Percentiles rank a stretch among this genome's conserved stretches.
Evolutionary conservation across 768 basidiomycete species (phyloP).

Genomic region (Amanita pallidorosea): DNA sequence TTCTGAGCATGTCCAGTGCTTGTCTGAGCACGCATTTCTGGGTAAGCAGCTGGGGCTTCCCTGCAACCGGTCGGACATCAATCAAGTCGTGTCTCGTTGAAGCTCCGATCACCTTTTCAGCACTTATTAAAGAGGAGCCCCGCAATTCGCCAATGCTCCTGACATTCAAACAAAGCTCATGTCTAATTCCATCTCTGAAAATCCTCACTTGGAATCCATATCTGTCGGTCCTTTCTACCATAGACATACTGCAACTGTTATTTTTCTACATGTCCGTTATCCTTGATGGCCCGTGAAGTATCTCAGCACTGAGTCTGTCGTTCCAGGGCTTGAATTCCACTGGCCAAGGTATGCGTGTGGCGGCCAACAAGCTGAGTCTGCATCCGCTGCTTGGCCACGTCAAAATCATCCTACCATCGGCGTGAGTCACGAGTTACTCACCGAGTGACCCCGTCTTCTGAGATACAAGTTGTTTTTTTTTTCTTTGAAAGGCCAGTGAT

Average conservation of each 20-base stretch:
- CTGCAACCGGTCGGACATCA: not conserved
- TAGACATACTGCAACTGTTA: conserved; percentile 44
- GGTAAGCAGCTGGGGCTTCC: not conserved
- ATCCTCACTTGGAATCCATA: conserved; percentile 2
- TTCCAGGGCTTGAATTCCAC: conserved; percentile 36
- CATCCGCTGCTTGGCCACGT: conserved; percentile 36
- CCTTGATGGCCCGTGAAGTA: not conserved
- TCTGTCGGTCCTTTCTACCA: conserved; percentile 7
- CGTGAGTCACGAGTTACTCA: conserved; percentile 21
- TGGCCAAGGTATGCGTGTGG: conserved; percentile 44
- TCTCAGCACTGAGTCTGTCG: not conserved
- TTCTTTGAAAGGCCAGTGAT: conserved; percentile 15
- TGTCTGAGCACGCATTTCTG: not conserved
- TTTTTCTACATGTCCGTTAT: conserved; percentile 53
- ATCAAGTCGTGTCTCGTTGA: conserved; percentile 3
- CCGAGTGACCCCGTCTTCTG: not conserved
- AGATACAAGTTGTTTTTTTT: too few relatives aligned
- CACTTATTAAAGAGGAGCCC: conserved; percentile 2
- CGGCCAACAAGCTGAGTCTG: conserved; percentile 34
- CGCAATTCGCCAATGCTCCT: conserved; percentile 10
- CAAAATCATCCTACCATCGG: conserved; percentile 62
- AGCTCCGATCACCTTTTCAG: conserved; percentile 5
- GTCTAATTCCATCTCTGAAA: conserved; percentile 3
- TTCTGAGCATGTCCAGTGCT: not conserved
- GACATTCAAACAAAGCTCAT: conserved; percentile 3